phyloP scores from a whole-genome alignment of 805 yeast genomes.

The Sugiyamaella smithiae region DNA sequence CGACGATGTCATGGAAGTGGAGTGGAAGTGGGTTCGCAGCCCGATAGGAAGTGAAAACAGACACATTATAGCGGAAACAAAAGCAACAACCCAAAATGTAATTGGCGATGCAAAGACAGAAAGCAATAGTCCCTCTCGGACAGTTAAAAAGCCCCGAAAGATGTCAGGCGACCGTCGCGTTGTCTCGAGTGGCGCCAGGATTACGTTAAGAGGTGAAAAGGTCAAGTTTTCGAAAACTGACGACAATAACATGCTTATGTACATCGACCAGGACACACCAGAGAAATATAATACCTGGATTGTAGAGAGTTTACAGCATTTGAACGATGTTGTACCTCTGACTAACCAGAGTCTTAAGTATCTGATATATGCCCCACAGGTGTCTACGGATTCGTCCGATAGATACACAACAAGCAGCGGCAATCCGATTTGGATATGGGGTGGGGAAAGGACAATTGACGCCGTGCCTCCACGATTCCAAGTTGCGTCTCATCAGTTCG shows the following conservation, averaged over 20 bases:
- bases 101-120: neutral
- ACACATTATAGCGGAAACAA: neutral
- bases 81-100: neutral
- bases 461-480: no score
- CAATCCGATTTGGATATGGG: neutral
- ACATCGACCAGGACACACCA: constrained; percentile 1
- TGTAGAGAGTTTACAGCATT: neutral
- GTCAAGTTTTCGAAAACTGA: neutral
- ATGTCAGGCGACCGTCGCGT: neutral
- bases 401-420: neutral
- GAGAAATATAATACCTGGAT: neutral
- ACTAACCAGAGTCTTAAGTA: neutral
- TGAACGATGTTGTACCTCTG: neutral
- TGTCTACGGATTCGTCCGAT: neutral
- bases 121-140: neutral
- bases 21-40: constrained; percentile 23
- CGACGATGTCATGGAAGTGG: constrained; percentile 28
- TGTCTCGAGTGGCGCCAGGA: neutral
- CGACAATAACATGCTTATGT: neutral
- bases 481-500: no score
- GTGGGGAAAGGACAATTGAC: neutral
- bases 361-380: neutral
- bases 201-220: constrained; percentile 2
- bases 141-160: neutral
- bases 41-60: constrained; percentile 13